Conservation (phyloP, 75 land plant species). For the Pseudotsuga menziesii region DNA sequence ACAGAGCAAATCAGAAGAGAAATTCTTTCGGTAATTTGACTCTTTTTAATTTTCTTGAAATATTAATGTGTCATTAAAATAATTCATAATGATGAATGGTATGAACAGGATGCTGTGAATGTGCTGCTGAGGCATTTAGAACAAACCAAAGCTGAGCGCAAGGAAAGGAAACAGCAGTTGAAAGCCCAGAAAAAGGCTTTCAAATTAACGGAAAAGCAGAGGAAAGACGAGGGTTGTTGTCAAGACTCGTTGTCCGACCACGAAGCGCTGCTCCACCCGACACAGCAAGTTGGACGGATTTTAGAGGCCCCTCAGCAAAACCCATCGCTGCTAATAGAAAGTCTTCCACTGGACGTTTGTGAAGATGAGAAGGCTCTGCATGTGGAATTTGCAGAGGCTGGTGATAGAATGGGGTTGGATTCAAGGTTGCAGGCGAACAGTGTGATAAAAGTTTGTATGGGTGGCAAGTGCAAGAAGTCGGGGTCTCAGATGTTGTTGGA, state of each 20-base stretch:
- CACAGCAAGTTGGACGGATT: background rate
- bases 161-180: slow-evolving; percentile 26
- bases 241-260: slow-evolving; percentile 22
- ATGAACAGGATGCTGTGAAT: slow-evolving; percentile 39
- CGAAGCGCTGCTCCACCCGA: slow-evolving; percentile 8
- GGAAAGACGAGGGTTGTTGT: background rate
- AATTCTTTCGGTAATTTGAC: background rate
- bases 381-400: background rate
- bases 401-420: too few relatives aligned
- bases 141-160: slow-evolving; percentile 35
- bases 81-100: background rate
- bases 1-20: background rate
- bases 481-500: slow-evolving; percentile 49
- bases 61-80: background rate
- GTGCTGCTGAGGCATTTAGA: slow-evolving; percentile 24
- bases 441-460: slow-evolving; percentile 69
- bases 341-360: background rate
- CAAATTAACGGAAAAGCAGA: slow-evolving; percentile 3
- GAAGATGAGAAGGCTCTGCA: background rate
- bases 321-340: background rate
- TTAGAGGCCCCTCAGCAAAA: background rate
- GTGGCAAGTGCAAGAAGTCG: slow-evolving; percentile 75
- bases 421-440: slow-evolving; percentile 23
- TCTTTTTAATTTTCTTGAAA: background rate
- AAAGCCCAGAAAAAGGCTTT: slow-evolving; percentile 28